Conservation (phyloP, 495 filamentous ascomycete species). For the Pyrenula aspistea region DNA sequence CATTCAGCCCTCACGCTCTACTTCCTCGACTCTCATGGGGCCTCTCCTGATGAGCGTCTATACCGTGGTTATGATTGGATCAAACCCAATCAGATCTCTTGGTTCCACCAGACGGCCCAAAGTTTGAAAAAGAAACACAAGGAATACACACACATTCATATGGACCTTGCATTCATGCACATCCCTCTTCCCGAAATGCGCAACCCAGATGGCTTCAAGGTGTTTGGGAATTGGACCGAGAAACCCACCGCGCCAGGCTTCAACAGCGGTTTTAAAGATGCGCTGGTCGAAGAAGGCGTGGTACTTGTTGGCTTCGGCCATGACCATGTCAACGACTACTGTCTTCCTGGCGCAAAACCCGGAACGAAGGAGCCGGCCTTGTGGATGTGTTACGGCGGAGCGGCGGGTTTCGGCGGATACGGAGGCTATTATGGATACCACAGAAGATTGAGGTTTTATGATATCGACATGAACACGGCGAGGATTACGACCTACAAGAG, state of each 20-base stretch:
- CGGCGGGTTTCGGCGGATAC: conserved; percentile 83
- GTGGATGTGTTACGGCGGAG: conserved; percentile 99
- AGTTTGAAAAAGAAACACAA: conserved; percentile 56
- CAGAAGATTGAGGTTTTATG: conserved; percentile 75
- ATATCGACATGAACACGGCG: conserved; percentile 81
- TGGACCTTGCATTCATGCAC: conserved; percentile 95
- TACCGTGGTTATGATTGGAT: conserved; percentile 92
- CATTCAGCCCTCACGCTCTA: conserved; percentile 91
- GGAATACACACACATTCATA: conserved; percentile 81
- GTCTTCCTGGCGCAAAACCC: conserved; percentile 45
- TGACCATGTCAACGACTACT: conserved; percentile 96
- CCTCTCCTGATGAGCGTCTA: conserved; percentile 79
- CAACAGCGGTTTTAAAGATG: conserved; percentile 81
- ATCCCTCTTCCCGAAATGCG: conserved; percentile 89
- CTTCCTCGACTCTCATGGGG: conserved; percentile 84
- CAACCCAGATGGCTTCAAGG: conserved; percentile 26
- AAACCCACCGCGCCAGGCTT: conserved; percentile 71
- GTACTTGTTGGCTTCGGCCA: conserved; percentile 85
- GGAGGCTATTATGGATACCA: conserved; percentile 79
- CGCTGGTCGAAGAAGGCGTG: conserved; percentile 71
- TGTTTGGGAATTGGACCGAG: conserved; percentile 60
- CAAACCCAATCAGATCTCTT: conserved; percentile 83
- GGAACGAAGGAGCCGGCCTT: conserved; percentile 45
- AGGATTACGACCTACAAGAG: conserved; percentile 86
- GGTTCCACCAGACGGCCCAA: conserved; percentile 73